A percentile compares a stretch with the other conserved stretches of the same genome.
phyloP scores from a whole-genome alignment of 345 rosid genomes.

The Erucastrum elatum region DNA sequence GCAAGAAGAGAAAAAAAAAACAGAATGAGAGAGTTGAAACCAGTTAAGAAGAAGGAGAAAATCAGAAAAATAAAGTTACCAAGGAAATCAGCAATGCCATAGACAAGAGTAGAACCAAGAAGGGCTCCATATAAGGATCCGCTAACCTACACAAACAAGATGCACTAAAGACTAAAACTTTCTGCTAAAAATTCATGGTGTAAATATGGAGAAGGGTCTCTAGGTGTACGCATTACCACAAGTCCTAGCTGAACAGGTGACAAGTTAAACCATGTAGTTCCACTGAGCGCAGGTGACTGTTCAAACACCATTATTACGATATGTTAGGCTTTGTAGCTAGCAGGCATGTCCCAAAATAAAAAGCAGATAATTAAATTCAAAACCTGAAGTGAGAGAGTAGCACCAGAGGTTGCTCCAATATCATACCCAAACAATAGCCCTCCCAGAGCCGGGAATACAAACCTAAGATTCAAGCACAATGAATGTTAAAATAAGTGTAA shows the following conservation, averaged over 20 bases:
- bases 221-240: conserved; percentile 65
- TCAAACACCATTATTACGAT: conserved; percentile 22
- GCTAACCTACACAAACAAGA: conserved; percentile 66
- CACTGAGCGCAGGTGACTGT: conserved; percentile 83
- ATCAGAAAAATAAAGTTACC: conserved; percentile 46
- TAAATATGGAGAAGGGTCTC: conserved; percentile 11
- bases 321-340: neutral
- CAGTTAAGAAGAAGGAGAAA: neutral
- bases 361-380: neutral
- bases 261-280: conserved; percentile 85
- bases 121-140: conserved; percentile 98
- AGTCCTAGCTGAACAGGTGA: conserved; percentile 91
- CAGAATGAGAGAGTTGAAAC: conserved; percentile 16
- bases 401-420: conserved; percentile 97
- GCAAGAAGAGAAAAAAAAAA: neutral
- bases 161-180: neutral
- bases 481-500: neutral
- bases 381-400: conserved; percentile 86
- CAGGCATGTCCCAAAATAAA: neutral
- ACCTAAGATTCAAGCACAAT: conserved; percentile 49
- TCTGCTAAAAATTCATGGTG: conserved; percentile 4
- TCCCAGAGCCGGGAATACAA: conserved; percentile 89
- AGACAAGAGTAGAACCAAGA: conserved; percentile 79
- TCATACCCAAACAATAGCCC: conserved; percentile 93
- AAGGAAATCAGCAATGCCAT: conserved; percentile 85